Conservation (phyloP, 768 basidiomycete species). For the Xerocomellus amylosporus region DNA sequence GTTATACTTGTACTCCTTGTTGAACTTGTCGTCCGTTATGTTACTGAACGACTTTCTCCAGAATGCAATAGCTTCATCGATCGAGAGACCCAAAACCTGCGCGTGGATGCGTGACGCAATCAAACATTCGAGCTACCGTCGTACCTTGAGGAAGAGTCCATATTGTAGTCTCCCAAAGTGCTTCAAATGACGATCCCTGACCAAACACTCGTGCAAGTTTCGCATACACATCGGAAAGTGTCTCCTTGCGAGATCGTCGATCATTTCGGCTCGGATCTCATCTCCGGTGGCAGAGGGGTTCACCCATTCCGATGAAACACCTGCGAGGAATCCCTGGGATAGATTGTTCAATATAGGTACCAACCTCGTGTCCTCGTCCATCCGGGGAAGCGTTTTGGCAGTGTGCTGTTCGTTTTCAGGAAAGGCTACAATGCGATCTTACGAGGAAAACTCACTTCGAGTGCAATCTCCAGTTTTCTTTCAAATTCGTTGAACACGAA, state of each 20-base stretch:
- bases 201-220: constrained; percentile 76
- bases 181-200: constrained; percentile 81
- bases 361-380: constrained; percentile 93
- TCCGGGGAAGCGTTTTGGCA: constrained; percentile 78
- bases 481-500: constrained; percentile 89
- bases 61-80: constrained; percentile 91
- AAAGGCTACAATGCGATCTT: background rate
- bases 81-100: constrained; percentile 86
- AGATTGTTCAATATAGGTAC: constrained; percentile 87
- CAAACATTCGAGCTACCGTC: constrained; percentile 1
- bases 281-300: constrained; percentile 53
- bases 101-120: background rate
- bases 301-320: constrained; percentile 81
- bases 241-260: constrained; percentile 79
- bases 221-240: constrained; percentile 98
- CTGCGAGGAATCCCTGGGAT: constrained; percentile 90
- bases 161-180: constrained; percentile 91
- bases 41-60: constrained; percentile 85
- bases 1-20: constrained; percentile 97
- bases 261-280: constrained; percentile 89
- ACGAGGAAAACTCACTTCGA: constrained; percentile 59
- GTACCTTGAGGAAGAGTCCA: constrained; percentile 91
- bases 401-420: constrained; percentile 55
- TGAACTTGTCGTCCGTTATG: constrained; percentile 91
- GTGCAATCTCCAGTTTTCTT: constrained; percentile 60